A percentile compares a stretch with the other conserved stretches of the same genome.
Evolutionary conservation across 169 alveolate genomes (phyloP).

Genomic region (Plasmodium gallinaceum): DNA sequence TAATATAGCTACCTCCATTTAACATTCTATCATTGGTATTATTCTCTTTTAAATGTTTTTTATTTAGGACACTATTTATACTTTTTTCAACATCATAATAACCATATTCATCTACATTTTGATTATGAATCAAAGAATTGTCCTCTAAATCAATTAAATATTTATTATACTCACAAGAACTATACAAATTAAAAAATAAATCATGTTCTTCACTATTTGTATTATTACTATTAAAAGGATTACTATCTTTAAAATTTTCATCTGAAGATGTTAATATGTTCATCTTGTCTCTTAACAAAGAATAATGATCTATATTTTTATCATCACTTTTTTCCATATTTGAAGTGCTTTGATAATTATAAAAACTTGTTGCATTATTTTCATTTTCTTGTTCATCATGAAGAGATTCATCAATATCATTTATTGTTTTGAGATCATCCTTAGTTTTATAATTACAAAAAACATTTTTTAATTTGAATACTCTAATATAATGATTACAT

Average conservation of each 20-base stretch:
- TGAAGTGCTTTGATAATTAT: constrained; percentile 28
- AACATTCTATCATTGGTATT: constrained; percentile 57
- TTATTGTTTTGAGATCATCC: constrained; percentile 18
- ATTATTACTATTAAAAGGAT: constrained; percentile 7
- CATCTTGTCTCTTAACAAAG: constrained; percentile 43
- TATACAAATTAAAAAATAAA: constrained; percentile 26
- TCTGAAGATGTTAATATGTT: constrained; percentile 55
- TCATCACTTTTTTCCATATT: constrained; percentile 27
- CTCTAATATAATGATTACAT: constrained; percentile 58
- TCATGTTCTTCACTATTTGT: constrained; percentile 28
- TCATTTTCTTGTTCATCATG: constrained; percentile 16
- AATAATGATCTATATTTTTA: constrained; percentile 30
- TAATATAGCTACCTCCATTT: neutral
- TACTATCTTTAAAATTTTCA: constrained; percentile 34
- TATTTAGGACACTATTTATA: neutral
- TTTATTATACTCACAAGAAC: constrained; percentile 46
- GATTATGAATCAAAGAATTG: constrained; percentile 30
- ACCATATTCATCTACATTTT: constrained; percentile 51
- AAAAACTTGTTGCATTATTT: neutral
- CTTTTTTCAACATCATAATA: constrained; percentile 44
- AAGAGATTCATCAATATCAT: constrained; percentile 24
- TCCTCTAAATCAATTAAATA: constrained; percentile 59
- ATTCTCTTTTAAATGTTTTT: neutral
- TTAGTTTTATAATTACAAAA: constrained; percentile 7
- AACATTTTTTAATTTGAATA: constrained; percentile 33